Base-by-base conservation (phyloP, 306 rosid genomes). In the Hylodesmum podocarpum region DNA sequence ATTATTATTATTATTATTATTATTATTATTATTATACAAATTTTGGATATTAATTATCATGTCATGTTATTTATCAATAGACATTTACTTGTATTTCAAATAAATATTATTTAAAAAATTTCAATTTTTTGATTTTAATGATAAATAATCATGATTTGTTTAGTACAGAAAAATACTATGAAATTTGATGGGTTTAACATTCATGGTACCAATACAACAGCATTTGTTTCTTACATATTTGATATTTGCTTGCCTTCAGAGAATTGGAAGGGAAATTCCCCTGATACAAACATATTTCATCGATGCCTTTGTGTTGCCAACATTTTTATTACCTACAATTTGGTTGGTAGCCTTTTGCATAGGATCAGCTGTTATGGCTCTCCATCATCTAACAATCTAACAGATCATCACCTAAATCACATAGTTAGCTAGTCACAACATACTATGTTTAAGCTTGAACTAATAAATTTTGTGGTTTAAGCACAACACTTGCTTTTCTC, bases 261-360 rank as follows among this genome's bases (percentile, higher is more conserved):
- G 59, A 8, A 49, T 51, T 19, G 1, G 6, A 22, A 53, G 31
- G 10, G 31, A 21, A 21, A 21, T 53, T 22, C 31, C 34, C 63
- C 18, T 8, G 24, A 12, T 24, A 55, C 63, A 25, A 55, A 25
- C 33, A 24, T 22, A 11, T 53, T 51, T 55, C 47, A 47, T 41
- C 54, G 18, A 58, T 65, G 71, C 57, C 41, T 77, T 36, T 13
- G 49, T 64, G 74, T 40, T 36, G 57, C 72, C 80, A 58, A 8
- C 62, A 78, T 36, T 39, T 72, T 72, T 40, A 39, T 40, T 51
- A 40, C 51, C 73, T 40, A 67, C 59, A 54, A 39, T 24, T 24
- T 28, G 28, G 33, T 28, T n/a, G 66, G 37, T 47, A 77, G 27
- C 66, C 63, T 78, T 58, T 21, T 49, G 66, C 70, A 47, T 28